Conservation (phyloP, 345 rosid genomes). For the Citrus medica region DNA sequence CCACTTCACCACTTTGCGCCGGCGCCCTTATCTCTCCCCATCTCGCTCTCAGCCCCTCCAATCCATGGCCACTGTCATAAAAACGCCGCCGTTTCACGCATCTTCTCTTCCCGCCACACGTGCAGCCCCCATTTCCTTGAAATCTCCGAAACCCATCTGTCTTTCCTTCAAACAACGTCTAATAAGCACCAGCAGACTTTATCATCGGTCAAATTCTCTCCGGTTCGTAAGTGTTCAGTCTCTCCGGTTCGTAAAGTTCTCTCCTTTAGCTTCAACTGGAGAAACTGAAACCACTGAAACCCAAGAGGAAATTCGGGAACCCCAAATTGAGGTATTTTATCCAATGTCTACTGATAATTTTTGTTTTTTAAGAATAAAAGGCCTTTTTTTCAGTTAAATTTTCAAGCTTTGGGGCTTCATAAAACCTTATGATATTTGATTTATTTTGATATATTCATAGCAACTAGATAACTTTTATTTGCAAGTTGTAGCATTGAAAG, state of each 20-base stretch:
- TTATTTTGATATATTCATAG: background rate
- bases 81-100: slow-evolving; percentile 50
- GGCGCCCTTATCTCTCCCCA: background rate
- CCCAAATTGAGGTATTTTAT: slow-evolving; percentile 54
- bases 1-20: background rate
- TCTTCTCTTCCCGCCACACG: slow-evolving; percentile 30
- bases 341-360: too few species aligned
- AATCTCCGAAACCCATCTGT: slow-evolving; percentile 28
- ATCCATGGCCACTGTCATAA: slow-evolving; percentile 67
- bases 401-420: background rate
- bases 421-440: background rate
- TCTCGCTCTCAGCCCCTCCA: slow-evolving; percentile 2
- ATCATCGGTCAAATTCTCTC: slow-evolving; percentile 26
- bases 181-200: slow-evolving; percentile 14
- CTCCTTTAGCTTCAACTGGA: slow-evolving; percentile 54
- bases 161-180: slow-evolving; percentile 36
- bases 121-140: slow-evolving; percentile 15
- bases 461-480: background rate
- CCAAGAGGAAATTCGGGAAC: slow-evolving; percentile 45
- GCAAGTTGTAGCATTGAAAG: background rate
- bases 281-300: slow-evolving; percentile 59
- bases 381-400: background rate
- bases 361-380: background rate
- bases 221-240: slow-evolving; percentile 28
- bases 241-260: slow-evolving; percentile 38